These are phyloP conservation scores for Melampsora americana DNA, from an alignment of 1,284 basidiomycete species.

Conservation along the genomic window DNA sequence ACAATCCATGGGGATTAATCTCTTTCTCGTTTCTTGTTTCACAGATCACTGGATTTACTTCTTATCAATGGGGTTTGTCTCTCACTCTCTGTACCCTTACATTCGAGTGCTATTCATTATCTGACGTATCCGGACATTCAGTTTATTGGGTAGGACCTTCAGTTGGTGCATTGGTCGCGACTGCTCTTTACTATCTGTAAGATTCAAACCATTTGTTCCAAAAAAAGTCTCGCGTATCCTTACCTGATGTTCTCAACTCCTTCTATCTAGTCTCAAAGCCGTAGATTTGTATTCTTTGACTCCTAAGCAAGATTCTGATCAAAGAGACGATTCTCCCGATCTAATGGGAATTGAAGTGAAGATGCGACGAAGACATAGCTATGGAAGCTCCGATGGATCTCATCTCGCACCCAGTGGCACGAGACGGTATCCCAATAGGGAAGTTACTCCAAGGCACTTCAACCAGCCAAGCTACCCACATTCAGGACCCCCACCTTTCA, in stretches of 20 bases:
- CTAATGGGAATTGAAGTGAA: not conserved
- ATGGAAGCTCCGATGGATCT: too few species aligned
- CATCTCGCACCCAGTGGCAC: too few species aligned
- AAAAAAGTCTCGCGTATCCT: not conserved
- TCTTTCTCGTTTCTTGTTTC: not conserved
- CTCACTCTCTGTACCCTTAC: not conserved
- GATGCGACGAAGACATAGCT: not conserved
- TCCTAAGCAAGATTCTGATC: constrained; percentile 12
- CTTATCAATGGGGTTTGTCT: constrained; percentile 4
- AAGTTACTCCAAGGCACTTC: too few species aligned
- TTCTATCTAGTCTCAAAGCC: constrained; percentile 4
- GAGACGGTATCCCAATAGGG: too few species aligned
- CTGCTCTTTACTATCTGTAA: constrained; percentile 2
- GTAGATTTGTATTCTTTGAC: constrained; percentile 4
- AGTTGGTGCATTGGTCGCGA: not conserved
- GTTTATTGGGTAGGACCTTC: constrained; percentile 11
- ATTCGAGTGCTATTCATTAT: not conserved
- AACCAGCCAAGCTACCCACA: too few species aligned
- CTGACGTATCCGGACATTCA: not conserved
- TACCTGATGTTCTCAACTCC: not conserved
- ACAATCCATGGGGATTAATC: not conserved
- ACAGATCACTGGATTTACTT: constrained; percentile 8
- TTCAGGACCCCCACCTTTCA: too few species aligned
- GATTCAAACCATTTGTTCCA: not conserved
- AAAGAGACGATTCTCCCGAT: constrained; percentile 2